Conservation (phyloP, 345 rosid genomes). For the Salix viminalis region DNA sequence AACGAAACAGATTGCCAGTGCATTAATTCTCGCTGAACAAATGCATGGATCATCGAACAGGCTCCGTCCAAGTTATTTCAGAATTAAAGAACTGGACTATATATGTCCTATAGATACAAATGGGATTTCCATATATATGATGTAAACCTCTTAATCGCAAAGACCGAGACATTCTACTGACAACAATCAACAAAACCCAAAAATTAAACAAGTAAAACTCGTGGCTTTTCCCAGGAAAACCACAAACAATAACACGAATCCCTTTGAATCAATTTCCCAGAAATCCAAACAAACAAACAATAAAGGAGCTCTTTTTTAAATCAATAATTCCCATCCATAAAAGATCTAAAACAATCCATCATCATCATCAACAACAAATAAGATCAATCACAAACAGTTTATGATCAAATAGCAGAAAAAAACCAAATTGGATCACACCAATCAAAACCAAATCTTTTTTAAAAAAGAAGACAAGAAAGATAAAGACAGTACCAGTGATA, state of each 20-base stretch:
- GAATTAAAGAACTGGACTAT: not conserved
- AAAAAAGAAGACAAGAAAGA: not conserved
- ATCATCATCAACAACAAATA: not conserved
- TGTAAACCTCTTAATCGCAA: not conserved
- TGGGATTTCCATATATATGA: not conserved
- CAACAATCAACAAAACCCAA: not conserved
- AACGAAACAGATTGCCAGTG: not conserved
- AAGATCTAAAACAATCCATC: not conserved
- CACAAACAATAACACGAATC: not conserved
- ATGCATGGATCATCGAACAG: not conserved
- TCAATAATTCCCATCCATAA: not conserved
- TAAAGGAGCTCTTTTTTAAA: not conserved
- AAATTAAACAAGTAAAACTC: not conserved
- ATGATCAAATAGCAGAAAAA: not conserved
- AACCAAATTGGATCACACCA: not conserved
- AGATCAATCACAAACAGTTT: not conserved
- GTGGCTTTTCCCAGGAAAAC: not conserved
- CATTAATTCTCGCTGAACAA: not conserved
- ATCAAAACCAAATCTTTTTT: not conserved
- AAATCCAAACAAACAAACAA: not conserved
- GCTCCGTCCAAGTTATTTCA: not conserved
- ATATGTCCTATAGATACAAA: not conserved
- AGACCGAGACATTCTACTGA: not conserved
- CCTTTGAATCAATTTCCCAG: not conserved
- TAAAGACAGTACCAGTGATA: conserved; percentile 50